Evolutionary conservation across 805 yeast species (phyloP).

Genomic region (Nakazawaea laoshanensis): DNA sequence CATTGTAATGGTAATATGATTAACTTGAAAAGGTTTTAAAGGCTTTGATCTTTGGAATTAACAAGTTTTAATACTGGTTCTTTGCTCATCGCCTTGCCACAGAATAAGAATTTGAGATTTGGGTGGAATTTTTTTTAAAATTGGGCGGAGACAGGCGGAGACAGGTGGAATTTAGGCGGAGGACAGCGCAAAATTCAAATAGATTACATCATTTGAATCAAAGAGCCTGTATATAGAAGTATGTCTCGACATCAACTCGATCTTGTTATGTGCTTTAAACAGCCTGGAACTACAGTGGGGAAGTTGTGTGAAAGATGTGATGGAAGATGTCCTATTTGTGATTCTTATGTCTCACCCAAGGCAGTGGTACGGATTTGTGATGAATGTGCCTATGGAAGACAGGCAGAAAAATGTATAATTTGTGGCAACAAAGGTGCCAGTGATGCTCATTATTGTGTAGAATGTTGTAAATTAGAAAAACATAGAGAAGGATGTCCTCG

Average conservation of each 20-base stretch:
- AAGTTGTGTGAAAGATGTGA: constrained; percentile 78
- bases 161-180: no score
- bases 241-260: constrained; percentile 93
- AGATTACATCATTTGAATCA: no score
- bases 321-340: constrained; percentile 88
- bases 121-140: no score
- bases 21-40: no score
- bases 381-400: constrained; percentile 73
- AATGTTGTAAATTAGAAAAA: constrained; percentile 71
- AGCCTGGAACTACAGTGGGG: constrained; percentile 70
- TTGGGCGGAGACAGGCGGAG: no score
- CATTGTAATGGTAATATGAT: no score
- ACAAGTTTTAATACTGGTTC: no score
- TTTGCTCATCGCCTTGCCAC: no score
- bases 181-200: no score
- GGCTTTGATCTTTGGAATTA: no score
- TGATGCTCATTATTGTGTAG: constrained; percentile 78
- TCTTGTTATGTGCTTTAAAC: constrained; percentile 74
- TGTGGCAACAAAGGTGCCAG: constrained; percentile 61
- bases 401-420: constrained; percentile 60
- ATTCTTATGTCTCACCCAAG: constrained; percentile 69
- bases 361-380: constrained; percentile 68
- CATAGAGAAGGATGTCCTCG: constrained; percentile 92
- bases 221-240: no score
- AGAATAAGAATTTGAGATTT: no score